phyloP scores from a whole-genome alignment of 2,329 filamentous ascomycete genomes.

The Ceratocystis huliohia region DNA sequence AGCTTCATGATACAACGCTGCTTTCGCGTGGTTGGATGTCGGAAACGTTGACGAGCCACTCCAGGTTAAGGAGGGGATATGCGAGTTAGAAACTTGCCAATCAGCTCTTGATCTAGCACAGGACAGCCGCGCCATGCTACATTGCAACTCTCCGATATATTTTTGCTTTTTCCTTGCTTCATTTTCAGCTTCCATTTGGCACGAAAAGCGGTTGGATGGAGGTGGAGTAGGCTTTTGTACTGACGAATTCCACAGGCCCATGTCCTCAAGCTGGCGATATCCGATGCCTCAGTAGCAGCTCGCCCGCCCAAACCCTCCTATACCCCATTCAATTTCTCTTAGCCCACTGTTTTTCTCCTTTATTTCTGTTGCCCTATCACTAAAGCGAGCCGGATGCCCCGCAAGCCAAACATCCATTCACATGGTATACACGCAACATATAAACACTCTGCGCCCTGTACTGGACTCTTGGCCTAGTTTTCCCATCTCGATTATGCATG shows the following conservation, averaged over 20 bases:
- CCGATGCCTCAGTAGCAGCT: background rate
- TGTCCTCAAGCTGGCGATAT: background rate
- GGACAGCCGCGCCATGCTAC: background rate
- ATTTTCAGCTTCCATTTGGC: background rate
- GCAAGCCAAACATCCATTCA: background rate
- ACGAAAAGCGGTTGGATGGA: background rate
- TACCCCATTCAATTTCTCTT: background rate
- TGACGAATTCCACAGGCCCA: background rate
- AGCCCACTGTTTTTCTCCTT: background rate
- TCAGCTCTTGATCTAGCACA: background rate
- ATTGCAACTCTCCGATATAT: background rate
- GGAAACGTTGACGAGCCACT: background rate
- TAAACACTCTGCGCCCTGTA: background rate
- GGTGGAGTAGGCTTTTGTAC: no score
- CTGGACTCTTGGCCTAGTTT: background rate
- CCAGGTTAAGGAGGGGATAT: background rate
- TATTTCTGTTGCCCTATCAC: background rate
- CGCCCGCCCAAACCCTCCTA: no score
- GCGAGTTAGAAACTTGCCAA: background rate
- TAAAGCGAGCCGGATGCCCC: background rate
- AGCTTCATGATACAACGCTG: background rate
- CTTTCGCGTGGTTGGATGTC: background rate
- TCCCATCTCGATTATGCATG: slow-evolving; percentile 6
- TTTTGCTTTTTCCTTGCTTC: background rate
- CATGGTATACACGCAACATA: background rate